phyloP scores from a whole-genome alignment of 2,329 filamentous ascomycete genomes.

The Cladorrhinum sp. region DNA sequence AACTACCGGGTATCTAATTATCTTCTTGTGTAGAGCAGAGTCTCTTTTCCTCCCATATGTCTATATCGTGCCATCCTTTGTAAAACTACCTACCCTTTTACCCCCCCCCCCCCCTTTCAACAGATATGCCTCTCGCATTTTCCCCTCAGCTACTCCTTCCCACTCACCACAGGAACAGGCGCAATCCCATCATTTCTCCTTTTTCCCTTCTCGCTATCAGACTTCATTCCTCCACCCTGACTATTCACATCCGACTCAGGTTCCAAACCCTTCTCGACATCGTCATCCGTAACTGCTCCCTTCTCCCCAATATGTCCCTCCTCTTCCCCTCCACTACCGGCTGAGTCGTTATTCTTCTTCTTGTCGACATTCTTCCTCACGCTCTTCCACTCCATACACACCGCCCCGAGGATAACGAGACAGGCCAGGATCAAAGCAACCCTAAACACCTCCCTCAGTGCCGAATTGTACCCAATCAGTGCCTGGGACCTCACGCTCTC shows the following conservation, averaged over 20 bases:
- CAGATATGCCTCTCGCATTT: background rate
- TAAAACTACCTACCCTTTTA: background rate
- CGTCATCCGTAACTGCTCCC: background rate
- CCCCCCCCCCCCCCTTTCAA: background rate
- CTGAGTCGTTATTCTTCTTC: background rate
- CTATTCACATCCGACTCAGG: background rate
- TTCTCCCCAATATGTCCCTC: background rate
- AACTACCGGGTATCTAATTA: background rate
- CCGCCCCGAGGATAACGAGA: constrained; percentile 8
- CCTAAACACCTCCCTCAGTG: constrained; percentile 14
- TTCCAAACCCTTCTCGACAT: background rate
- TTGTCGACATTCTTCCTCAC: constrained; percentile 11
- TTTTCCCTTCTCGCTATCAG: background rate
- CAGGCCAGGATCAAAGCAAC: constrained; percentile 16
- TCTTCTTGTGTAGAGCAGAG: background rate
- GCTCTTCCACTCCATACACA: constrained; percentile 17
- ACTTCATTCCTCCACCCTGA: background rate
- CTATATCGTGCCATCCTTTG: background rate
- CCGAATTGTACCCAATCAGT: constrained; percentile 14
- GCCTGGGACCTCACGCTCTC: background rate
- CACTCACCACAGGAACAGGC: background rate
- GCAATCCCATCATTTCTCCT: background rate
- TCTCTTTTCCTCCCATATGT: background rate
- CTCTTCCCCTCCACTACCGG: too few relatives aligned
- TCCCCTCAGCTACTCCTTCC: background rate